Base-by-base conservation (phyloP, 805 yeast genomes). In the Tetrapisispora pingtungensis region DNA sequence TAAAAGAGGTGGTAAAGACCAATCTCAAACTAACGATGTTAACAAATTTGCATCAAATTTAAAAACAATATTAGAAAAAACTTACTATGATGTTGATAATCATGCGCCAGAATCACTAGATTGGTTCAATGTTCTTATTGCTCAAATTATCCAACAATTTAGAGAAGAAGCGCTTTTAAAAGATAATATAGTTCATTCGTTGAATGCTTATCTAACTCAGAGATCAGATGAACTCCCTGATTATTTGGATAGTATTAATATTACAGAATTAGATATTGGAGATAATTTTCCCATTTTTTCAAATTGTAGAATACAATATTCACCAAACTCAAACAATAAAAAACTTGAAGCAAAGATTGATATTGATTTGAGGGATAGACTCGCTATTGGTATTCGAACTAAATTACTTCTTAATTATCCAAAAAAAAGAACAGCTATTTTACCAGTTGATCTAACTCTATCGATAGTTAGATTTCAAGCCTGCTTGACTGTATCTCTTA, bases 101-200 rank as follows among this genome's bases (percentile, higher is more conserved):
- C 98, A 93, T 61, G 72, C 80, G 15, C 76, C 97, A 0, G 98
- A 93, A 66, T 83, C 96, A 0, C 67, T 93, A 48, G 98, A 93
- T 61, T 93, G 98, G 98, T 87, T 93, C 62, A 93, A 90, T 51
- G 97, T 93, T 1, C 69, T 93, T 32, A 74, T 93, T 17, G 98
- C 97, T 0, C 97, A 93, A 61, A 80, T 88, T 7, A 79, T 93
- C 22, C 77, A 85, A 28, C 95, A 89, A 50, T 73, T 88, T 49
- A 74, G 98, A 46, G 74, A 80, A n/a, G 97, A 93, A 59, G 97
- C 97, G 0, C 66, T 86, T 45, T 71, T 75, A 35, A 79, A 88
- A 40, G 93, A 93, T 59, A 88, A 87, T 59, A 83, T 93, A 22
- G 79, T 89, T 48, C 81, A 84, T 51, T 80, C 88, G 1, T 68